A percentile compares a stretch with the other conserved stretches of the same genome.
Conservation (phyloP, 345 rosid genomes). For the Leavenworthia alabamica region DNA sequence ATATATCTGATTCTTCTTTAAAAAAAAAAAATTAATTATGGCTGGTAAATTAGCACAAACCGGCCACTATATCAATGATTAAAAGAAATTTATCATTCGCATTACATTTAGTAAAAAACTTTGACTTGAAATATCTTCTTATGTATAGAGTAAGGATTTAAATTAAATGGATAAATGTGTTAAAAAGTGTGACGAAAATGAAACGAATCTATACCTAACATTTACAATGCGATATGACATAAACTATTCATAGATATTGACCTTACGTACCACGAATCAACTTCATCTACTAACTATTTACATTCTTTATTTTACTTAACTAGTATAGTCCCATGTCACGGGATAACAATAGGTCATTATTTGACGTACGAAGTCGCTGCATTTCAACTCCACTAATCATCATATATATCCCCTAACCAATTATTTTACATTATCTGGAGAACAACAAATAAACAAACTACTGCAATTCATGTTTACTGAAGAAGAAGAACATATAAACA, state of each 20-base stretch:
- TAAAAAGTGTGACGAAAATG: background rate
- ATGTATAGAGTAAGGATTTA: background rate
- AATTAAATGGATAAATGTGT: background rate
- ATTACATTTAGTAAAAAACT: background rate
- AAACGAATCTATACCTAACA: slow-evolving; percentile 11
- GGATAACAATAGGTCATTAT: background rate
- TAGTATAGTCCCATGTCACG: slow-evolving; percentile 4
- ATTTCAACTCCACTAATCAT: background rate
- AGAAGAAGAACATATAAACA: background rate
- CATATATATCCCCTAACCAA: background rate
- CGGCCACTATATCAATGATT: background rate
- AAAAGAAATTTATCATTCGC: background rate
- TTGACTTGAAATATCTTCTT: background rate
- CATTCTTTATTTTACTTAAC: background rate
- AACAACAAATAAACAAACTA: background rate
- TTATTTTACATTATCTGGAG: background rate
- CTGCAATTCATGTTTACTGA: background rate
- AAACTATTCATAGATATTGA: background rate
- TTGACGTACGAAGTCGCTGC: background rate
- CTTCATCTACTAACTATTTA: slow-evolving; percentile 13
- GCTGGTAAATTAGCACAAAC: background rate
- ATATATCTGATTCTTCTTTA: background rate
- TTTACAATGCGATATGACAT: background rate
- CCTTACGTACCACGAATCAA: slow-evolving; percentile 11
- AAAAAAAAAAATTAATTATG: background rate